Base-by-base conservation (phyloP, 805 yeast species). In the Suhomyces sp. region DNA sequence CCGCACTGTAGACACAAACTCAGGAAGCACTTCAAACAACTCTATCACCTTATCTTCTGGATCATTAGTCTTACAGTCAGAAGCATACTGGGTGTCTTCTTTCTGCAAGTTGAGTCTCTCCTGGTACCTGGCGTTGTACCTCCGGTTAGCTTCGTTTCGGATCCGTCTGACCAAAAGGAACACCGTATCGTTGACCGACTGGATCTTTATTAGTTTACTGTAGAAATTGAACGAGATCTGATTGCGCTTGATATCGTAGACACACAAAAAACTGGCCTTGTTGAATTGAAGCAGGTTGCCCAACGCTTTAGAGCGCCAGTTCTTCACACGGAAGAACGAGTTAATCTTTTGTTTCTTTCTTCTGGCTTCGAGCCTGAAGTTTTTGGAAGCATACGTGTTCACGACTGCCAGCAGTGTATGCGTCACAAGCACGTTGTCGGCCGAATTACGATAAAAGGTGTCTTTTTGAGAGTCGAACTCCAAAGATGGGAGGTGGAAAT, bases 181-280 rank as follows among this genome's bases (percentile, higher is more conserved):
- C 5, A 75, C 59, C 45, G 67, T 71, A 10, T 66, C 68, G 57
- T 75, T 75, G 12, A 73, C 70, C 1, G 77, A 73, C 35, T 61
- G 65, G 26, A 72, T 45, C 51, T 62, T 63, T 7, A 71, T 46
- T 13, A 60, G 60, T 51, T 72, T 72, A 27, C 66, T 59, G 12
- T 60, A 54, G 6, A 66, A 36, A 35, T 68, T 64, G 5, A 73
- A 46, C 1, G 65, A 51, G 5, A 71, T 15, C 8, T 54, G 60
- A 19, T 60, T 56, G 4, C 60, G 63, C 6, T 54, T n/a, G 1
- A 72, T 47, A 51, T 68, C 62, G 49, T 70, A 73, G 1, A 62
- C 55, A 1, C 65, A 51, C 10, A 72, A 54, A 1, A 66, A 44
- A 44, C 66, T 69, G 15, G 69, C 40, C 17, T 70, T 72, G 5